phyloP scores from a whole-genome alignment of 441 rosid species.

The Eruca vesicaria region DNA sequence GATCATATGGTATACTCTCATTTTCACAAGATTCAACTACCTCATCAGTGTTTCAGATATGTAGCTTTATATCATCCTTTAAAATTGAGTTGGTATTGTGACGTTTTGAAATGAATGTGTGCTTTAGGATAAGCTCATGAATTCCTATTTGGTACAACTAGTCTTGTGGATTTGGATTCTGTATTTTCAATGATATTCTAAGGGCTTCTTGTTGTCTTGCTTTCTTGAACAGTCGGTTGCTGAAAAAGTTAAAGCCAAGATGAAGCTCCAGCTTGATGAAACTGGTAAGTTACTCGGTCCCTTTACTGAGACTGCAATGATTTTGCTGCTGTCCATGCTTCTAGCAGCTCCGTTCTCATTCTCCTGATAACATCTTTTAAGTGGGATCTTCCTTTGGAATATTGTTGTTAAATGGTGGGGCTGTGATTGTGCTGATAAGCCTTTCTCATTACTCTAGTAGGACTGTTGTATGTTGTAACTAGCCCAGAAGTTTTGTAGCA shows the following conservation, averaged over 20 bases:
- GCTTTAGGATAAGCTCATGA: not conserved
- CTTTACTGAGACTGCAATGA: not conserved
- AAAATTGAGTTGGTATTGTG: not conserved
- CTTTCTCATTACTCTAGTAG: constrained; percentile 6
- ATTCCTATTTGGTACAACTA: not conserved
- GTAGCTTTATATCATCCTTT: not conserved
- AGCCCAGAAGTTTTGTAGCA: not conserved
- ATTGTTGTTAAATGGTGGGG: not conserved
- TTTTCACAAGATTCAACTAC: too few species aligned
- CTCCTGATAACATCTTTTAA: constrained; percentile 5
- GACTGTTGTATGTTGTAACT: constrained; percentile 5
- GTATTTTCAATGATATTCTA: not conserved
- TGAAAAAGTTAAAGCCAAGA: constrained; percentile 86
- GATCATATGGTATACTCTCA: constrained; percentile 57
- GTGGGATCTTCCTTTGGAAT: constrained; percentile 26
- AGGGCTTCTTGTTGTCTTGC: constrained; percentile 16
- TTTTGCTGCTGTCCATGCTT: constrained; percentile 1
- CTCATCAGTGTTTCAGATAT: not conserved
- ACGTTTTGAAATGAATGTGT: not conserved
- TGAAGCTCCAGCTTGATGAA: constrained; percentile 84
- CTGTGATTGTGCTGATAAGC: not conserved
- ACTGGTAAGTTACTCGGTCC: constrained; percentile 52
- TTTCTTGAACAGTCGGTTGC: constrained; percentile 62
- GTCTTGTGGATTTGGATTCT: constrained; percentile 12
- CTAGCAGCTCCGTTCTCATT: not conserved